Evolutionary conservation across 805 yeast species (phyloP), one percentile per base, ranked within the genome.

Genomic region (Saturnispora zaruensis): DNA sequence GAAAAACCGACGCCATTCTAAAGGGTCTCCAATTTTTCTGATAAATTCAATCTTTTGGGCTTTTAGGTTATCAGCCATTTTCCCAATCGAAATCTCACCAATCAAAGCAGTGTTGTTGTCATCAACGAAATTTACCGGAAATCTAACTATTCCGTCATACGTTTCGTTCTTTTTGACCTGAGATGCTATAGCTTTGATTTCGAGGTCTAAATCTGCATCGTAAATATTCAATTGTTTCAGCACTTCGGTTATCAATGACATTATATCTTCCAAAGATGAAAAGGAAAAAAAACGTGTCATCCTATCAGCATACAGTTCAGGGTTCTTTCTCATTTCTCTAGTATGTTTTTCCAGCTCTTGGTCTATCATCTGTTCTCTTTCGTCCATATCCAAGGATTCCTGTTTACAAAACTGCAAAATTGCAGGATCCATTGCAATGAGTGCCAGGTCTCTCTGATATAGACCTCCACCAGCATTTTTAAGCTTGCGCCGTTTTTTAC

Each of bases 1-100:
- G 65, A 84, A 83, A 18, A 83, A 66, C 14, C 80, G 65, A 63
- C 89, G 71, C 89, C 89, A 83, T 61, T 83, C 89, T 38, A 83
- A 60, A 0, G 89, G 88, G 64, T 83, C 88, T 0, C 85, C 87
- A 33, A 73, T 72, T 3, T 73, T 67, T 55, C 78, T 78, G 34
- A 74, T 63, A 56, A 83, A 81, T 48, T 75, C 78, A 0, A 83
- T 70, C 46, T 73, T 75, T 51, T 76, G 72, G 47, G 74, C 66
- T 9, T 63, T 60, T 47, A 67, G 56, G 26, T 68, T 67, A 30
- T 68, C 72, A 0, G 65, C 64, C 50, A 75, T 59, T 34, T 65
- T 62, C 2, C 68, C 60, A 9, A 80, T 69, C 25, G 66, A 68
- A 44, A 79, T 71, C 21, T 65, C 62, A 0, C 86, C 85, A 24